Evolutionary conservation across 2,329 filamentous ascomycete genomes (phyloP).

Genomic region (Ophiostoma australiae): DNA sequence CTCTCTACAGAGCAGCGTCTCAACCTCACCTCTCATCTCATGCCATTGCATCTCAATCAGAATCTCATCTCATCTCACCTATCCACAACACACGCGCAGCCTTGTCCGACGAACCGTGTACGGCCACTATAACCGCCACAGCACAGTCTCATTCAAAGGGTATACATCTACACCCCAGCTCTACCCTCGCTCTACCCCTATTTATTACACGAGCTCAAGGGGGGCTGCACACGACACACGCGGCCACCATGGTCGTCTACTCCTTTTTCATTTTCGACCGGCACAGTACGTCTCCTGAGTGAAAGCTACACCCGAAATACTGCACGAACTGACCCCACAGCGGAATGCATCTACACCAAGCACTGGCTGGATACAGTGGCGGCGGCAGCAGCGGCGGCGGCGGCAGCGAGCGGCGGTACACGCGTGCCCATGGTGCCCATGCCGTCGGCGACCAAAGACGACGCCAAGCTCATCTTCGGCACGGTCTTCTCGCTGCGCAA

Average conservation of each 20-base stretch:
- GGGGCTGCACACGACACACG: constrained; percentile 16
- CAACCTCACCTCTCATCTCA: constrained; percentile 3
- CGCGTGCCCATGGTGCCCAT: constrained; percentile 8
- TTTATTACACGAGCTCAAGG: background rate
- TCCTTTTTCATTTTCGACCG: constrained; percentile 99
- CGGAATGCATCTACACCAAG: constrained; percentile 94
- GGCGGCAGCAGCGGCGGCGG: constrained; percentile 20
- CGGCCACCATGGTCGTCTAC: constrained; percentile 75
- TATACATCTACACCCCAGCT: background rate
- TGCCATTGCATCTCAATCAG: background rate
- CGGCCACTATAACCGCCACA: background rate
- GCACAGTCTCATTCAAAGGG: background rate
- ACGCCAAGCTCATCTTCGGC: constrained; percentile 95
- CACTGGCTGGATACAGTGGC: constrained; percentile 61
- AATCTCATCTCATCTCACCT: background rate
- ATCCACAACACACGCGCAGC: background rate
- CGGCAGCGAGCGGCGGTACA: constrained; percentile 19
- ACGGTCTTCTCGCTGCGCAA: constrained; percentile 94
- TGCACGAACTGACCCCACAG: constrained; percentile 43
- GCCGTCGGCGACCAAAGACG: constrained; percentile 50
- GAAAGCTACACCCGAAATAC: too few species aligned
- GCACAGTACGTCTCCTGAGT: constrained; percentile 63
- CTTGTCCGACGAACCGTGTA: background rate
- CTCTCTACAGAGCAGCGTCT: background rate
- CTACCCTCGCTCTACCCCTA: background rate